phyloP scores from a whole-genome alignment of 305 asterid genomes.

The Petunia hybrid region DNA sequence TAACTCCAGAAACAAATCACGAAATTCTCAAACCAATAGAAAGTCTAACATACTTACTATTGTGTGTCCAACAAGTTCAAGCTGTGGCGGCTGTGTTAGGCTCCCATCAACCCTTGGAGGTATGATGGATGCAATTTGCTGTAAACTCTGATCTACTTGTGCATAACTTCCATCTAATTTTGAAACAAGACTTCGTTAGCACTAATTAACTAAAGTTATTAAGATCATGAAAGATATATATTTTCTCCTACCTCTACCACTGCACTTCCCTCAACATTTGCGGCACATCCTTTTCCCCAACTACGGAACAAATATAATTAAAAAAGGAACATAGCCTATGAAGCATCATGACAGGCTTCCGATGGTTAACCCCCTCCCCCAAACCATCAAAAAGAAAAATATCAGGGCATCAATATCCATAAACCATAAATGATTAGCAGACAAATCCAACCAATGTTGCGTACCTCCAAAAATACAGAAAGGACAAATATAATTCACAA shows the following conservation, averaged over 20 bases:
- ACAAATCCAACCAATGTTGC: neutral
- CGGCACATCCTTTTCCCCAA: neutral
- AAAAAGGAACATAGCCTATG: neutral
- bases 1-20: neutral
- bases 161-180: constrained; percentile 53
- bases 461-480: neutral
- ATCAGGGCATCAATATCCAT: neutral
- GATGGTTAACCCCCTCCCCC: neutral
- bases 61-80: constrained; percentile 72
- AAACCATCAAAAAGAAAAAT: no score
- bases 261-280: neutral
- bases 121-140: constrained; percentile 49
- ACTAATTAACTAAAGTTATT: constrained; percentile 11
- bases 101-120: constrained; percentile 54
- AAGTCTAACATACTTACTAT: constrained; percentile 52
- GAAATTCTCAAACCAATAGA: neutral
- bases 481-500: neutral
- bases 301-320: neutral
- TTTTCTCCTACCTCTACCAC: neutral
- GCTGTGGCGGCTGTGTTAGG: constrained; percentile 57
- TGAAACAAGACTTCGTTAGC: constrained; percentile 37
- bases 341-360: constrained; percentile 16
- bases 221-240: neutral
- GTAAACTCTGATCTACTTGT: constrained; percentile 46
- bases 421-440: neutral